phyloP scores from a whole-genome alignment of 305 asterid genomes.

The Stenogyne calaminthoides region DNA sequence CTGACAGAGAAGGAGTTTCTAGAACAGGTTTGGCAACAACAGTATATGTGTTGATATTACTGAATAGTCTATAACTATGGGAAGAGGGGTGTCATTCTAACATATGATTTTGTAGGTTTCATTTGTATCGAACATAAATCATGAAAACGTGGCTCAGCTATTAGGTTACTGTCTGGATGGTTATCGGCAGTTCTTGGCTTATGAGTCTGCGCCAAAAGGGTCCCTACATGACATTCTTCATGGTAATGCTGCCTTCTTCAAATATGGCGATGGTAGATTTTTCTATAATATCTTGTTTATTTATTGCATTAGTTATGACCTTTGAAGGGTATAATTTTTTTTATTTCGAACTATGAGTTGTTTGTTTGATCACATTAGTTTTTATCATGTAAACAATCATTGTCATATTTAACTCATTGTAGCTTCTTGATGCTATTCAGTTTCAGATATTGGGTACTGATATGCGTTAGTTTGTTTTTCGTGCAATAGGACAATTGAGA shows the following conservation, averaged over 20 bases:
- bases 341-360: background rate
- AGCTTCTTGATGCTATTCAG: too few relatives aligned
- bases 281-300: too few relatives aligned
- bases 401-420: too few relatives aligned
- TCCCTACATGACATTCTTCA: background rate
- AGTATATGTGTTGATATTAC: background rate
- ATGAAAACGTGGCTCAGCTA: constrained; percentile 1
- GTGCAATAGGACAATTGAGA: too few relatives aligned
- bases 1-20: background rate
- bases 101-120: constrained; percentile 27
- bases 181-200: constrained; percentile 42
- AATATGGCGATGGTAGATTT: too few relatives aligned
- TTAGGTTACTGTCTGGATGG: constrained; percentile 13
- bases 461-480: too few relatives aligned
- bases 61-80: background rate
- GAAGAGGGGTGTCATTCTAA: background rate
- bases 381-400: too few relatives aligned
- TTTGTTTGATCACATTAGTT: too few relatives aligned
- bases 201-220: constrained; percentile 44
- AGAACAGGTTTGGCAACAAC: background rate
- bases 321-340: too few relatives aligned
- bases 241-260: background rate
- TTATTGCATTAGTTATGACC: too few relatives aligned
- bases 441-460: too few relatives aligned
- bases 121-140: background rate